phyloP scores from a whole-genome alignment of 192 early-diverging fungal genomes.

The Podila horticola region DNA sequence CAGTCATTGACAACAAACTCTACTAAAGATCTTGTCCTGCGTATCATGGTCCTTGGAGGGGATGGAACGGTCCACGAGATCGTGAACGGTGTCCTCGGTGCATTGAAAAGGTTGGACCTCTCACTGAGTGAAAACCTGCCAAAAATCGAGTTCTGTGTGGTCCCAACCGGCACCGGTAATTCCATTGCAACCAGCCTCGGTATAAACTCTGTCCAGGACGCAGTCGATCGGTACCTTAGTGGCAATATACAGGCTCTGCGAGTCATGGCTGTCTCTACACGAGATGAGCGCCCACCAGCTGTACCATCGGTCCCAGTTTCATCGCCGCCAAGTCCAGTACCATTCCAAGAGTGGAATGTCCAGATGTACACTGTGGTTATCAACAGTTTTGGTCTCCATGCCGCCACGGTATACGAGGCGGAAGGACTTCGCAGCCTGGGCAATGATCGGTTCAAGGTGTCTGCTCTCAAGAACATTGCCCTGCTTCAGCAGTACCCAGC shows the following conservation, averaged over 20 bases:
- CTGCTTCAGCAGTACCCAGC: slow-evolving; percentile 54
- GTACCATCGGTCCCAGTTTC: not conserved
- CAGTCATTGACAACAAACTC: not conserved
- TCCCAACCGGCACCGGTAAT: slow-evolving; percentile 61
- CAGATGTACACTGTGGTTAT: slow-evolving; percentile 50
- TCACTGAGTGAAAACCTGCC: not conserved
- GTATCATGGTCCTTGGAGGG: slow-evolving; percentile 57
- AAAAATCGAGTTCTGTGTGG: slow-evolving; percentile 40
- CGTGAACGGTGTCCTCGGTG: slow-evolving; percentile 55
- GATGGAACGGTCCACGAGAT: slow-evolving; percentile 63
- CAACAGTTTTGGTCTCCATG: slow-evolving; percentile 63
- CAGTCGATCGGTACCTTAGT: slow-evolving; percentile 40
- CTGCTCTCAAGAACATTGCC: slow-evolving; percentile 43
- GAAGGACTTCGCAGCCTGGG: slow-evolving; percentile 51
- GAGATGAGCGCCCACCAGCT: not conserved
- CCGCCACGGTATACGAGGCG: slow-evolving; percentile 56
- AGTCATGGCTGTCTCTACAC: slow-evolving; percentile 45
- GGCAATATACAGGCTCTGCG: slow-evolving; percentile 29
- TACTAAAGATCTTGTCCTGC: not conserved
- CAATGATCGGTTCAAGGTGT: slow-evolving; percentile 54
- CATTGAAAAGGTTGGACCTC: not conserved
- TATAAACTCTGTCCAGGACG: slow-evolving; percentile 40
- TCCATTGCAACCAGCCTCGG: slow-evolving; percentile 56
- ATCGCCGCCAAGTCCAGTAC: slow-evolving; percentile 1
- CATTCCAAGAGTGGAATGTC: slow-evolving; percentile 25